Base-by-base conservation (phyloP, 768 basidiomycete species). In the Chlorophyllum brunneum region DNA sequence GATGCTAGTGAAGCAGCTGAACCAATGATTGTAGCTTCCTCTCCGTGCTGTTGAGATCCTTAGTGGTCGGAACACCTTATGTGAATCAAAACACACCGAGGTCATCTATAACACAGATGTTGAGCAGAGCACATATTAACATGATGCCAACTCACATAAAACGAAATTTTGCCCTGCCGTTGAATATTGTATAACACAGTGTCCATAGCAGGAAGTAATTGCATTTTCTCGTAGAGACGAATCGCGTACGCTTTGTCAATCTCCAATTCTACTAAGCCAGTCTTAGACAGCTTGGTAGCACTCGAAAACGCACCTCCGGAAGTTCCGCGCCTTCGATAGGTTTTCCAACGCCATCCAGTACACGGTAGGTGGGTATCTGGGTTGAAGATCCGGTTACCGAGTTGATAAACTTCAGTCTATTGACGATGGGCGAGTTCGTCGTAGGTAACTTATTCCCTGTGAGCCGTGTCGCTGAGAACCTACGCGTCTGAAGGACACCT, bases 181-280 rank as follows among this genome's bases (percentile, higher is more conserved):
- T 98, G 94, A 7, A 94, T 83, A 59, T 94, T 94, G 68, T 93
- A 90, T 13, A 98, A 75, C 30, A 95, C 74, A 58, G 85, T 93
- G 70, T 97, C 94, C 64, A 95, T 70, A 34, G 84, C 82, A 0
- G 94, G 94, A 49, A 92, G 70, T 26, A 90, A 74, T 50, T 80
- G 79, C 87, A 92, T 92, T 52, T 85, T 71, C 65, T 87, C 83
- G 60, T 90, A 94, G 75, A 93, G 67, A 61, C 70, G 83, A 47
- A 74, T 80, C 8, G 88, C 88, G 57, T 85, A 71, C 11, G 76
- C 73, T 63, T 83, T 72, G 60, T 86, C 84, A 57, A 92, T 79
- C 88, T 90, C 50, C 4, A 29, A 41, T 13, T 47, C 7, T 31
- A 24, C 34, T 44, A 39, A 36, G 44, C 37, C 16, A 40, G 9